Evolutionary conservation across 306 rosid genomes (phyloP).

Genomic region (Mimosa bimucronata): DNA sequence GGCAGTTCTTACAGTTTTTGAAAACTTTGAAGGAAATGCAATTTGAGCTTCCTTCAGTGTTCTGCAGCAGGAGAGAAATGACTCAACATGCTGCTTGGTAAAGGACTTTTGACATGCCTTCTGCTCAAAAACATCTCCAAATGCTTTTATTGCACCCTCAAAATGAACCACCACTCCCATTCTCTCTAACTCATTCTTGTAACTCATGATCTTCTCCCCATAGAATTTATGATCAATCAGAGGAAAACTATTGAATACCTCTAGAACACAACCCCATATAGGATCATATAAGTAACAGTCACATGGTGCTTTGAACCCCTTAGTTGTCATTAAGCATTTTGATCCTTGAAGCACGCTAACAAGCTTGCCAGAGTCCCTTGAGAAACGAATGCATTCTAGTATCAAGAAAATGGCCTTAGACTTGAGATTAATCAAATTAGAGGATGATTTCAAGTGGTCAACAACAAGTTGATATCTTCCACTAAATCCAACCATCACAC

Average conservation of each 20-base stretch:
- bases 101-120: constrained; percentile 41
- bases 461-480: constrained; percentile 46
- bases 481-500: constrained; percentile 52
- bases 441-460: constrained; percentile 55
- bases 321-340: constrained; percentile 60
- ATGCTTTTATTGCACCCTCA: constrained; percentile 45
- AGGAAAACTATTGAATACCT: constrained; percentile 57
- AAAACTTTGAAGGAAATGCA: constrained; percentile 42
- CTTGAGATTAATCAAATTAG: constrained; percentile 40
- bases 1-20: constrained; percentile 7
- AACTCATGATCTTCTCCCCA: constrained; percentile 37
- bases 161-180: constrained; percentile 64
- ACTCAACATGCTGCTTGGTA: constrained; percentile 42
- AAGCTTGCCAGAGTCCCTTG: constrained; percentile 21
- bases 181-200: constrained; percentile 45
- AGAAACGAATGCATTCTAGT: constrained; percentile 43
- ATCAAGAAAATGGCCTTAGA: constrained; percentile 54
- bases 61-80: constrained; percentile 60
- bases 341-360: constrained; percentile 30
- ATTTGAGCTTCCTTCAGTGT: constrained; percentile 28
- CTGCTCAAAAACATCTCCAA: constrained; percentile 48
- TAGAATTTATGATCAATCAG: constrained; percentile 57
- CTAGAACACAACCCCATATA: constrained; percentile 66
- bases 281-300: constrained; percentile 59
- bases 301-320: constrained; percentile 56